A percentile compares a stretch with the other conserved stretches of the same genome.
These are phyloP conservation scores for Venturiaceae sp. DNA, from an alignment of 2,329 filamentous ascomycete species.

Conservation along the genomic window DNA sequence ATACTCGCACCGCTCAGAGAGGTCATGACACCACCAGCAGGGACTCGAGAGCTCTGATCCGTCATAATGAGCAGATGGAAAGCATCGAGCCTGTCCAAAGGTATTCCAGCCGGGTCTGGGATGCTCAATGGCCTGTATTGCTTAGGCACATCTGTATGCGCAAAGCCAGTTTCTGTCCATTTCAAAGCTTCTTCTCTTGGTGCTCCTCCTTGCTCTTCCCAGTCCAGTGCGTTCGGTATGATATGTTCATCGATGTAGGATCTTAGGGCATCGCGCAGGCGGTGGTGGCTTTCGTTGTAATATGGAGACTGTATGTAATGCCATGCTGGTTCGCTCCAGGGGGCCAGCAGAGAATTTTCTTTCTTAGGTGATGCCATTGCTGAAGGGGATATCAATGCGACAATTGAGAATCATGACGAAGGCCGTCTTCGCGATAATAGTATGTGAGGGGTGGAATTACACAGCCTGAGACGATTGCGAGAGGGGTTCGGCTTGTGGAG, in stretches of 20 bases:
- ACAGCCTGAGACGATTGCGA: neutral
- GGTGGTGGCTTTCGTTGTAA: conserved; percentile 52
- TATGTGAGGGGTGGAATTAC: neutral
- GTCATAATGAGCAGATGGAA: conserved; percentile 39
- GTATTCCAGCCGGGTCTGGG: conserved; percentile 26
- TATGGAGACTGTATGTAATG: conserved; percentile 46
- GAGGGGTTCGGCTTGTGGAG: neutral
- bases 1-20: conserved; percentile 49
- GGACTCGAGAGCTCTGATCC: conserved; percentile 47
- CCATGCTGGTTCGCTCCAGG: conserved; percentile 37
- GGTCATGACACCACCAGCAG: conserved; percentile 44
- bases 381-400: neutral
- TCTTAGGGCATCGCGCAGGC: conserved; percentile 47
- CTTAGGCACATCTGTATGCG: conserved; percentile 34
- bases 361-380: conserved; percentile 7
- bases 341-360: conserved; percentile 14
- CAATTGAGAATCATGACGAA: neutral
- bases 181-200: conserved; percentile 33
- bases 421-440: neutral
- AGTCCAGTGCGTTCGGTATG: conserved; percentile 49
- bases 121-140: conserved; percentile 30
- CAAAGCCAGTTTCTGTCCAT: conserved; percentile 31
- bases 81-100: conserved; percentile 24
- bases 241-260: conserved; percentile 50
- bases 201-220: conserved; percentile 45